Evolutionary conservation across 257 asterid species (phyloP), one percentile per base, ranked within the genome.

Genomic region (Capsicum pubescens): DNA sequence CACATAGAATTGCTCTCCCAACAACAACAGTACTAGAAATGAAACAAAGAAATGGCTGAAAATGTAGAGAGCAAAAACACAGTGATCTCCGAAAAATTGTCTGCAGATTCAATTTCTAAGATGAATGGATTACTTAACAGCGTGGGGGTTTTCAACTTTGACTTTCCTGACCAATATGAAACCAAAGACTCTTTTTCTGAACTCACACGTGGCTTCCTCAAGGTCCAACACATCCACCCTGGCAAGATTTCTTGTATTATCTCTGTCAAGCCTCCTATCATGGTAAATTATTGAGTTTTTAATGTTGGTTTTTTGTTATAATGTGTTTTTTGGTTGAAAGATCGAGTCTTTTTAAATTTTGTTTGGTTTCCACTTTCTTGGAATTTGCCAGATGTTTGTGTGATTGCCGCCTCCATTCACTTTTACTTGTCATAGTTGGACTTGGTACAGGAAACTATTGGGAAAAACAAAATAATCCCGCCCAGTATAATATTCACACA

Each of bases 171-270:
- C 46, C 89, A 87, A 77, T 71, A 83, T 84, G 90, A 32, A 70
- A 80, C 89, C 19, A 70, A 85, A 57, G 99, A 90, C 77, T 91
- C 95, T 21, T 92, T 87, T 84, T 90, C 95, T 83, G 87, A 86
- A 69, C 91, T 97, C 50, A 79, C 90, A 7, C 93, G 94, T 3
- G 91, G 92, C 26, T 61, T 81, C 80, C 95, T 97, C 54, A 87
- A 93, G 85, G 93, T 93, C 86, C 81, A 78, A 21, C 83, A 88
- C 63, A 58, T 93, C 55, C 84, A 92, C 80, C 90, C 86, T 52
- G 97, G 97, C 83, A 90, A 90, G 88, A 85, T 97, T 88, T 92
- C 98, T 5, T 97, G 98, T 88, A 55, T 86, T 74, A 88, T 97
- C 63, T 52, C 86, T 52, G 93, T 95, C 86, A 90, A 90, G 87